These are phyloP conservation scores for Serendipita sp. DNA, from an alignment of 768 basidiomycete species.

Conservation along the genomic window DNA sequence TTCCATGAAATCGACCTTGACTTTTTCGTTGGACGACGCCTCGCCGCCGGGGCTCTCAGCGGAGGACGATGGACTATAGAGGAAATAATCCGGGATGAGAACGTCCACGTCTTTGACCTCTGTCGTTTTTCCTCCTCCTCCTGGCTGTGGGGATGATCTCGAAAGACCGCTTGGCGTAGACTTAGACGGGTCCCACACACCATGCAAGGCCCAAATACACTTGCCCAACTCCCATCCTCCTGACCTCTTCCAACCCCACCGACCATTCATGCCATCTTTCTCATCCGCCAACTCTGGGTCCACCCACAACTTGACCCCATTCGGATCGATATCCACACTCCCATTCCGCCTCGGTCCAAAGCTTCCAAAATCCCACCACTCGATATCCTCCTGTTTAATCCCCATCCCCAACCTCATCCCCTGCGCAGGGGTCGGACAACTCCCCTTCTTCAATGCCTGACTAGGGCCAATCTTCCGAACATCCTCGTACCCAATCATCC, in stretches of 20 bases:
- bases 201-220: constrained; percentile 79
- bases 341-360: constrained; percentile 67
- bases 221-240: constrained; percentile 54
- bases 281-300: constrained; percentile 29
- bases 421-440: constrained; percentile 73
- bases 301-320: constrained; percentile 66
- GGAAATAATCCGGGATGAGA: constrained; percentile 65
- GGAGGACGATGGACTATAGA: constrained; percentile 22
- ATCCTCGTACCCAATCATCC: constrained; percentile 56
- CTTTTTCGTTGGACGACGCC: constrained; percentile 22
- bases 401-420: constrained; percentile 83
- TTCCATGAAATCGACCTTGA: constrained; percentile 43
- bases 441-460: constrained; percentile 75
- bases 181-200: constrained; percentile 54
- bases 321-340: constrained; percentile 67
- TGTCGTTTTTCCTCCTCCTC: not conserved
- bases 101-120: constrained; percentile 41
- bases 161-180: not conserved
- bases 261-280: constrained; percentile 37
- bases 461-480: constrained; percentile 45
- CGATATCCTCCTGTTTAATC: constrained; percentile 50
- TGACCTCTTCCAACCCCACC: constrained; percentile 77
- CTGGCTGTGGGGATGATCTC: not conserved
- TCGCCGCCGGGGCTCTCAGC: constrained; percentile 7
- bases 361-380: constrained; percentile 64